Evolutionary conservation across 106 monocot genomes (phyloP).

Genomic region (Dactylorhiza incarnata): DNA sequence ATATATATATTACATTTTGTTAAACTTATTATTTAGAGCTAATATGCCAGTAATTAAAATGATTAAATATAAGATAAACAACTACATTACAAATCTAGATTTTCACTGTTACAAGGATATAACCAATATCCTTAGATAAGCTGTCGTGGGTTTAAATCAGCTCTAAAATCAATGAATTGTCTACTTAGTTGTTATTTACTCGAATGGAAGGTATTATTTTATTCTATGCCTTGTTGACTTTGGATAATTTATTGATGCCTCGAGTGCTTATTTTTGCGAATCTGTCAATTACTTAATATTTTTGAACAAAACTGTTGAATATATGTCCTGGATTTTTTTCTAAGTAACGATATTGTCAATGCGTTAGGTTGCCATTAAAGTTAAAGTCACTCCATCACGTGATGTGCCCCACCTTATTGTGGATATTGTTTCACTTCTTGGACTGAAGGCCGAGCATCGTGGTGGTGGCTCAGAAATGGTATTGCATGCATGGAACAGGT

Average conservation of each 20-base stretch:
- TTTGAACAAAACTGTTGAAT: background rate
- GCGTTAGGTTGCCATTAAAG: conserved; percentile 41
- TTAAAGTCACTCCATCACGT: conserved; percentile 48
- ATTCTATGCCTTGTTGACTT: background rate
- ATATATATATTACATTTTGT: background rate
- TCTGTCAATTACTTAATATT: background rate
- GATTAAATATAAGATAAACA: background rate
- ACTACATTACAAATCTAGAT: background rate
- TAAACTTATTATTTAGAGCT: background rate
- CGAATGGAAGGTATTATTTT: background rate
- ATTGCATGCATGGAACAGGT: conserved; percentile 67
- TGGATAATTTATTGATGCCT: background rate
- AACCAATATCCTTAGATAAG: background rate
- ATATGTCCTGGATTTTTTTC: background rate
- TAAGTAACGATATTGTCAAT: background rate
- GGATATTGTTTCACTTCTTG: conserved; percentile 42
- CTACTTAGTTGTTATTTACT: background rate
- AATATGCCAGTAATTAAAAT: background rate
- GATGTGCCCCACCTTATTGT: conserved; percentile 45
- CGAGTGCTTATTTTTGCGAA: background rate
- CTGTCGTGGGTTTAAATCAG: background rate
- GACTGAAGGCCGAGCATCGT: conserved; percentile 30
- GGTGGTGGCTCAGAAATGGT: conserved; percentile 55
- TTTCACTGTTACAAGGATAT: background rate
- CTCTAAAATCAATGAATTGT: background rate